phyloP scores from a whole-genome alignment of 257 asterid genomes.

The Solanum ossicruentum region DNA sequence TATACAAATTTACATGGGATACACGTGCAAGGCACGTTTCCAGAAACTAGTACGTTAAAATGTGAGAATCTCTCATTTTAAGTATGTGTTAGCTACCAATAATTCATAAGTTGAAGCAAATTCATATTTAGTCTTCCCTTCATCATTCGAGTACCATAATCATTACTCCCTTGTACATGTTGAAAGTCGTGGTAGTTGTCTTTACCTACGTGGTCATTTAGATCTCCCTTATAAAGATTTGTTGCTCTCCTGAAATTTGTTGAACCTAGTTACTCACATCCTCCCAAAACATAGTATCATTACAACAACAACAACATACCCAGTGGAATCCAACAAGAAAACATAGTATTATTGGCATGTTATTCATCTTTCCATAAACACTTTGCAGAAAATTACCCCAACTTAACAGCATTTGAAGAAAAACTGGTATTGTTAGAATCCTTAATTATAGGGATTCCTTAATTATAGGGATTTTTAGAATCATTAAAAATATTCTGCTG shows the following conservation, averaged over 20 bases:
- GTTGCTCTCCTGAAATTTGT: neutral
- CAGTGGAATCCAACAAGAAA: neutral
- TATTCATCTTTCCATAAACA: neutral
- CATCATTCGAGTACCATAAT: neutral
- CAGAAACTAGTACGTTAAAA: neutral
- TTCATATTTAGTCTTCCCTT: neutral
- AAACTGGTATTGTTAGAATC: too few relatives aligned
- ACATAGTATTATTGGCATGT: neutral
- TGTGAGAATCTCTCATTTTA: neutral
- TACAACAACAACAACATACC: too few relatives aligned
- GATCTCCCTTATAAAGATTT: neutral
- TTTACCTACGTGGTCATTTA: neutral
- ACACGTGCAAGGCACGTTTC: too few relatives aligned
- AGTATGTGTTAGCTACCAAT: neutral
- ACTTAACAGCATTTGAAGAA: neutral
- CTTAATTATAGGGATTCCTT: too few relatives aligned
- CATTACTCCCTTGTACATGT: neutral
- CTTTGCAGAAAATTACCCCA: neutral
- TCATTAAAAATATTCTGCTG: too few relatives aligned
- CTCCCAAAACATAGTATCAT: neutral
- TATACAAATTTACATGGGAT: too few relatives aligned
- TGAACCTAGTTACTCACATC: neutral
- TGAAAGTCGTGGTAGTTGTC: neutral
- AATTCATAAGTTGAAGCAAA: neutral
- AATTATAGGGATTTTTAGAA: too few relatives aligned